These are phyloP conservation scores for Ganoderma lucidum DNA, from an alignment of 1,284 basidiomycete species.

Conservation along the genomic window DNA sequence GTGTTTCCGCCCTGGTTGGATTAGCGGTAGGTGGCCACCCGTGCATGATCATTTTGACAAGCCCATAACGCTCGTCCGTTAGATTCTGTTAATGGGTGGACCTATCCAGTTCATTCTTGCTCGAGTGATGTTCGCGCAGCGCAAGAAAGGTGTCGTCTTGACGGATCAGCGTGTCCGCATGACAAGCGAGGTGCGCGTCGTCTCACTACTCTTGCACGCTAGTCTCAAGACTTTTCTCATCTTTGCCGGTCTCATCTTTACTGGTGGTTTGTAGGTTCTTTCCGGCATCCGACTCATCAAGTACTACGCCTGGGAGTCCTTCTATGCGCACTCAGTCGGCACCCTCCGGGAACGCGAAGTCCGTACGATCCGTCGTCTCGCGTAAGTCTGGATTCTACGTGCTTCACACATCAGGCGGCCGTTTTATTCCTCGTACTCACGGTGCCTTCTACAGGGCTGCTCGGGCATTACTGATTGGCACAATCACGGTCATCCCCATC, in stretches of 20 bases:
- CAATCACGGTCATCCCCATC: constrained; percentile 66
- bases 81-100: constrained; percentile 64
- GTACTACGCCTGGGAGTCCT: constrained; percentile 67
- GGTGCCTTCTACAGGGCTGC: constrained; percentile 36
- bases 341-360: constrained; percentile 62
- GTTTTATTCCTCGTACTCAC: background rate
- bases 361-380: constrained; percentile 53
- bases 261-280: constrained; percentile 49
- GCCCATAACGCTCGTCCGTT: background rate
- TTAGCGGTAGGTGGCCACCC: constrained; percentile 57
- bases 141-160: constrained; percentile 71
- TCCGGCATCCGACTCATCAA: constrained; percentile 72
- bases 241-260: background rate
- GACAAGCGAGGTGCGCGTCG: constrained; percentile 57
- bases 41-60: background rate
- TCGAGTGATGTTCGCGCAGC: constrained; percentile 67
- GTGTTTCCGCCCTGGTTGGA: constrained; percentile 76
- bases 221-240: background rate
- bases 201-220: background rate
- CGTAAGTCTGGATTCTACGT: constrained; percentile 48
- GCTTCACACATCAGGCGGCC: background rate
- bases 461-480: constrained; percentile 62
- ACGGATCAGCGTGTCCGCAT: constrained; percentile 79
- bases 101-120: constrained; percentile 74
- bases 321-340: constrained; percentile 65